Percentiles rank a stretch among this genome's conserved stretches.
These are phyloP conservation scores for Fraxinus angustifolia DNA, from an alignment of 305 asterid species.

Conservation along the genomic window DNA sequence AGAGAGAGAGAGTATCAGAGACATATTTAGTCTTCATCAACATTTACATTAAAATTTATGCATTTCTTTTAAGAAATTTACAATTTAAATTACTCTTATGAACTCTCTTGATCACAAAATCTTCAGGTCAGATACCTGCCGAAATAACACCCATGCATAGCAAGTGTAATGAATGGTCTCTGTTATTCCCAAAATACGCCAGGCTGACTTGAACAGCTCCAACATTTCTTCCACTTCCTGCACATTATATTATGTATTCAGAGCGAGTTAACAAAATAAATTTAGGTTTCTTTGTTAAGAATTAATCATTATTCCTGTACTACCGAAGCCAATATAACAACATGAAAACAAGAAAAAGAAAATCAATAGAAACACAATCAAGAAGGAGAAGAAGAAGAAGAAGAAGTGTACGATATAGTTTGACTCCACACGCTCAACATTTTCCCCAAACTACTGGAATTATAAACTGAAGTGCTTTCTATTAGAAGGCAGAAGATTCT, in stretches of 20 bases:
- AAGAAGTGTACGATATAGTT: background rate
- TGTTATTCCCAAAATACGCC: conserved; percentile 93
- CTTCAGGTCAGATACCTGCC: conserved; percentile 59
- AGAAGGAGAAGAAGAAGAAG: background rate
- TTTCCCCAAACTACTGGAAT: background rate
- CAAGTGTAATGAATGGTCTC: conserved; percentile 91
- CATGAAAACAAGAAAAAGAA: background rate
- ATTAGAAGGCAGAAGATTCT: background rate
- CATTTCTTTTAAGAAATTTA: background rate
- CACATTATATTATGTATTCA: conserved; percentile 12
- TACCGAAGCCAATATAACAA: background rate
- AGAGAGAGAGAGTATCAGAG: background rate
- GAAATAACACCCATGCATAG: conserved; percentile 94
- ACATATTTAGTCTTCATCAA: background rate
- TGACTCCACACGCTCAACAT: background rate
- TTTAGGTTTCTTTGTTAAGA: background rate
- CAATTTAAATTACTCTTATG: conserved; percentile 8
- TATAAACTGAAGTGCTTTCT: conserved; percentile 12
- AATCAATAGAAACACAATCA: background rate
- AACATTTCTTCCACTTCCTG: conserved; percentile 99
- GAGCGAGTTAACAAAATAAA: background rate
- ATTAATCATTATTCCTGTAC: background rate
- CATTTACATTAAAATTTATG: conserved; percentile 15
- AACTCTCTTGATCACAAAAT: conserved; percentile 18
- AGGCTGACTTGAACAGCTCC: conserved; percentile 93